These are phyloP conservation scores for Periglandula ipomoeae DNA, from an alignment of 2,329 filamentous ascomycete species.

Conservation along the genomic window DNA sequence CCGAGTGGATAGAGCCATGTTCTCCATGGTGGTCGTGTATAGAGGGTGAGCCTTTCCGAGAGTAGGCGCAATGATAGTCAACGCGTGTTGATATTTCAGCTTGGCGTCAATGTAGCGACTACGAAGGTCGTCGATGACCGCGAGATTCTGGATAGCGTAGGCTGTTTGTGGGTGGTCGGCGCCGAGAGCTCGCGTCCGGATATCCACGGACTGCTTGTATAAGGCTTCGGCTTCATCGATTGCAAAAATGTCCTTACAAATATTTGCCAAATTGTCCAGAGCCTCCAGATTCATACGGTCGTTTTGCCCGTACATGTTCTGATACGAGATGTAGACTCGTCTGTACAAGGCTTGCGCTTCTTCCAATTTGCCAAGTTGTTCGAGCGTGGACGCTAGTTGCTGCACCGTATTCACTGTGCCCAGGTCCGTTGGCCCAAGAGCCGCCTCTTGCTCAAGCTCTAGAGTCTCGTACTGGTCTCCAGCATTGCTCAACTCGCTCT, in stretches of 20 bases:
- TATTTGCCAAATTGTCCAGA: conserved; percentile 18
- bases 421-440: conserved; percentile 14
- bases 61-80: conserved; percentile 14
- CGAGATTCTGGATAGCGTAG: conserved; percentile 16
- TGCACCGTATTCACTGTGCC: conserved; percentile 17
- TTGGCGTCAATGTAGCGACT: conserved; percentile 14
- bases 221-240: conserved; percentile 19
- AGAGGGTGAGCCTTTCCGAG: conserved; percentile 16
- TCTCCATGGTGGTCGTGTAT: conserved; percentile 15
- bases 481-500: conserved; percentile 13
- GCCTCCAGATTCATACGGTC: conserved; percentile 19
- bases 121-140: conserved; percentile 17
- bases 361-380: conserved; percentile 15
- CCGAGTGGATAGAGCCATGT: conserved; percentile 13
- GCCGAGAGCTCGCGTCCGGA: conserved; percentile 14
- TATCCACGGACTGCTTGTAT: conserved; percentile 17
- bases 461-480: conserved; percentile 14
- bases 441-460: conserved; percentile 15
- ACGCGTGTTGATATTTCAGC: conserved; percentile 13
- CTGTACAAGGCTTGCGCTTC: conserved; percentile 17
- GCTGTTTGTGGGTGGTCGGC: conserved; percentile 15
- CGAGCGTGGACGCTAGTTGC: conserved; percentile 15
- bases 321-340: conserved; percentile 17
- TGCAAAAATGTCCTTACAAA: conserved; percentile 15
- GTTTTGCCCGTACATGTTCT: conserved; percentile 16